phyloP scores from a whole-genome alignment of 108 stramenopile genomes.

The Stephanodiscus triporus region DNA sequence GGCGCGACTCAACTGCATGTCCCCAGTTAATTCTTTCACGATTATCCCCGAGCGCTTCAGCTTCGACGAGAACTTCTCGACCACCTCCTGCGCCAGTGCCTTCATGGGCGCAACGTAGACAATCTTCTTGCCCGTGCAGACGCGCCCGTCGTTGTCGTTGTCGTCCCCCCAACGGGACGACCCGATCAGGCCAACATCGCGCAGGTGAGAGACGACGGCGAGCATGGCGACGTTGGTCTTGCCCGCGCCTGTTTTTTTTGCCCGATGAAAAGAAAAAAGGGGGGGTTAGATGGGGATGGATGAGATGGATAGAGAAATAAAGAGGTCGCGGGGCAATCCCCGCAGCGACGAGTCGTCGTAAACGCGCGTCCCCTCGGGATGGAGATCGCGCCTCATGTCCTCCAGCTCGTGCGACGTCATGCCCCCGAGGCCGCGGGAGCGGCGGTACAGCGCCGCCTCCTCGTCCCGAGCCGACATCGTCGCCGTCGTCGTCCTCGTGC shows the following conservation, averaged over 20 bases:
- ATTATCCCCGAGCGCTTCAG: conserved; percentile 87
- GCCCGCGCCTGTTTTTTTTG: conserved; percentile 57
- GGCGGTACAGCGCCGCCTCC: conserved; percentile 16
- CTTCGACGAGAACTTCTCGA: conserved; percentile 93
- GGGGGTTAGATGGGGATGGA: background rate
- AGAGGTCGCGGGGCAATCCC: conserved; percentile 59
- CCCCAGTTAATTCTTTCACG: conserved; percentile 97
- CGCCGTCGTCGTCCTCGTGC: conserved; percentile 48
- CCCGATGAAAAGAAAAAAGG: background rate
- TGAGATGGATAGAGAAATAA: too few relatives aligned
- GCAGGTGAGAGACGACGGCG: conserved; percentile 81
- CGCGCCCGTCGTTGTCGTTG: conserved; percentile 34
- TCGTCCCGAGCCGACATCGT: conserved; percentile 23
- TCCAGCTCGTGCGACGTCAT: conserved; percentile 52
- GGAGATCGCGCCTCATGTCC: conserved; percentile 58
- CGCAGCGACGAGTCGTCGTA: conserved; percentile 44
- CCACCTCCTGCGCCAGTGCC: conserved; percentile 99
- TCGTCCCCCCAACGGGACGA: conserved; percentile 29
- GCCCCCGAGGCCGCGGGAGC: conserved; percentile 31
- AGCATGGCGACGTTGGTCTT: conserved; percentile 99
- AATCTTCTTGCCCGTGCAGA: conserved; percentile 77
- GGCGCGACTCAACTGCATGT: conserved; percentile 95
- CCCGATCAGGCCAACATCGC: conserved; percentile 77
- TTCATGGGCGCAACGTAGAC: conserved; percentile 99
- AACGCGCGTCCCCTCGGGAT: conserved; percentile 70